Conservation (phyloP, 192 early-diverging fungal genomes). For the Backusella mclennaniae region DNA sequence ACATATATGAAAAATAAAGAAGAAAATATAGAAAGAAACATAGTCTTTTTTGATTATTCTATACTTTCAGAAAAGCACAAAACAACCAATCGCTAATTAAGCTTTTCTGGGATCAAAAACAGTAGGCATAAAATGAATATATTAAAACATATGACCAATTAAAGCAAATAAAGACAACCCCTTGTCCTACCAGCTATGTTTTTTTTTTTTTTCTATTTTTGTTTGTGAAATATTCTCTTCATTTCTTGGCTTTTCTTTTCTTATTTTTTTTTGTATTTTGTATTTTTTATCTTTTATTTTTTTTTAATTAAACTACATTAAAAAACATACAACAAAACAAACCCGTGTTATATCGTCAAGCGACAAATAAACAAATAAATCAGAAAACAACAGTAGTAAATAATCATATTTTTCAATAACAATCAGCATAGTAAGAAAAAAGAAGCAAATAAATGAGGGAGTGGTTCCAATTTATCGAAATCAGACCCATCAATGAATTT, state of each 20-base stretch:
- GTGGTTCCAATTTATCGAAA: slow-evolving; percentile 17
- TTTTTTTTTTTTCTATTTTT: background rate
- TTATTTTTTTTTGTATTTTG: background rate
- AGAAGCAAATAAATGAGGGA: slow-evolving; percentile 15
- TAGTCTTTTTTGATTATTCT: background rate
- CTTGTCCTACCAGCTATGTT: background rate
- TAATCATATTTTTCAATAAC: background rate
- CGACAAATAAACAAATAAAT: background rate
- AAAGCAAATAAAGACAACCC: background rate
- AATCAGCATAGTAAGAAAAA: background rate
- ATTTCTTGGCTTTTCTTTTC: background rate
- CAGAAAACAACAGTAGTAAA: background rate
- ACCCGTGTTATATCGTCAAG: background rate
- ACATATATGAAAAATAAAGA: background rate
- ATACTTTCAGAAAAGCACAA: too few relatives aligned
- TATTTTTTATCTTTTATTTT: background rate
- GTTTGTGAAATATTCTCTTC: background rate
- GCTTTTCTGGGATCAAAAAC: background rate
- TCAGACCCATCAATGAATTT: slow-evolving; percentile 17
- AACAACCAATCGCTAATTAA: background rate
- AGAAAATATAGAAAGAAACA: background rate
- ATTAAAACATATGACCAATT: background rate
- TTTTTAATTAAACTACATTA: too few relatives aligned
- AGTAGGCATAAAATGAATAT: background rate
- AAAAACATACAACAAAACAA: background rate